A percentile compares a stretch with the other conserved stretches of the same genome.
These are phyloP conservation scores for Delitschia confertaspora DNA, from an alignment of 495 filamentous ascomycete species.

Conservation along the genomic window DNA sequence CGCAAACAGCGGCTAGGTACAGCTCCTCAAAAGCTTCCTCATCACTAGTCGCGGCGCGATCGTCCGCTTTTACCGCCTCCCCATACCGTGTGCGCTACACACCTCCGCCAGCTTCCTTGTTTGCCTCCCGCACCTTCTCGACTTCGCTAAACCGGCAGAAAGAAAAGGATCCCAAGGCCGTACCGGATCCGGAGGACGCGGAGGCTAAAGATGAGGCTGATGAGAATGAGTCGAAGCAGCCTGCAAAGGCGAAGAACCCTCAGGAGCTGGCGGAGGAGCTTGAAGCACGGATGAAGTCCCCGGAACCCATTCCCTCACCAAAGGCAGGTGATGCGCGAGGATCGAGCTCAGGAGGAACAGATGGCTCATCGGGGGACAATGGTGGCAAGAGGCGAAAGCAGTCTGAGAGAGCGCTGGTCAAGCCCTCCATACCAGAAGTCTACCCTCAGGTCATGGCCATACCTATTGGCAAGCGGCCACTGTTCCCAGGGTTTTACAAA, in stretches of 20 bases:
- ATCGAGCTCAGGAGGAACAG: slow-evolving; percentile 39
- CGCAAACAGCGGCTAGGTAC: slow-evolving; percentile 14
- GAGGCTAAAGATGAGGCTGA: slow-evolving; percentile 37
- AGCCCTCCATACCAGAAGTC: slow-evolving; percentile 81
- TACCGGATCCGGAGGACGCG: slow-evolving; percentile 7
- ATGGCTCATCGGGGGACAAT: slow-evolving; percentile 46
- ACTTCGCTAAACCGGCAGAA: slow-evolving; percentile 32
- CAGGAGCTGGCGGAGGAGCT: slow-evolving; percentile 36
- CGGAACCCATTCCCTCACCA: slow-evolving; percentile 38
- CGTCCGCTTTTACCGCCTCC: slow-evolving; percentile 5
- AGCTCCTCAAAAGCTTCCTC: background rate
- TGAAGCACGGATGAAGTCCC: slow-evolving; percentile 38
- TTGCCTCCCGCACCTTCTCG: slow-evolving; percentile 33
- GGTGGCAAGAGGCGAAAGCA: slow-evolving; percentile 53
- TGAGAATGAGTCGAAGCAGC: slow-evolving; percentile 41
- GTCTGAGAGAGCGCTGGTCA: slow-evolving; percentile 54
- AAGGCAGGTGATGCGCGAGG: slow-evolving; percentile 25
- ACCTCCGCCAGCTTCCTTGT: slow-evolving; percentile 12
- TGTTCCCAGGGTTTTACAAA: slow-evolving; percentile 99
- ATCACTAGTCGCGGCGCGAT: slow-evolving; percentile 7
- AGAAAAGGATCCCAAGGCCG: slow-evolving; percentile 32
- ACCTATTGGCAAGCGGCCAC: slow-evolving; percentile 86
- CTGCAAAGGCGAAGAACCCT: slow-evolving; percentile 44
- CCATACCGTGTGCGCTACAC: slow-evolving; percentile 1
- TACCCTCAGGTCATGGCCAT: slow-evolving; percentile 99